Conservation (phyloP, 1,139 yeast genomes). For the Blastobotrys aristatus region DNA sequence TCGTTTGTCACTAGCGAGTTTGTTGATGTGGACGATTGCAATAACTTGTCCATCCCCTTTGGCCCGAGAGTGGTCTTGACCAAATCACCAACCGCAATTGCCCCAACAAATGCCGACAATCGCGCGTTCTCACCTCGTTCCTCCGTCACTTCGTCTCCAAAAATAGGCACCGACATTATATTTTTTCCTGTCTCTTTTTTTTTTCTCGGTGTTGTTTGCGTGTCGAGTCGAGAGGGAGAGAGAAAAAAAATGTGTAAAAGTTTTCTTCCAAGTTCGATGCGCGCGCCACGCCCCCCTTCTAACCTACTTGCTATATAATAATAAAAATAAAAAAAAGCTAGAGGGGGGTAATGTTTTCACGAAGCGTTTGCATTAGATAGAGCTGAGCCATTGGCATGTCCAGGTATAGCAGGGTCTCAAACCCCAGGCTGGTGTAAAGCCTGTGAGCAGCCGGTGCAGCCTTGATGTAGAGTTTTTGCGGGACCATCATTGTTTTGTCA, state of each 20-base stretch:
- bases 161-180: slow-evolving; percentile 71
- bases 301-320: neutral
- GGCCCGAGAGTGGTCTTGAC: slow-evolving; percentile 97
- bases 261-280: neutral
- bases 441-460: neutral
- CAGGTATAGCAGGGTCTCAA: neutral
- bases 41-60: slow-evolving; percentile 94
- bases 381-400: neutral
- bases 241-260: neutral
- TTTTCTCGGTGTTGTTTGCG: neutral
- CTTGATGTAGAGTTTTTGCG: slow-evolving; percentile 2
- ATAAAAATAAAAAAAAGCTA: neutral
- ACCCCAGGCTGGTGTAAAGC: neutral
- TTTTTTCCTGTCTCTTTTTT: neutral
- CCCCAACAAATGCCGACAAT: slow-evolving; percentile 94
- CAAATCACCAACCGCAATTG: slow-evolving; percentile 96
- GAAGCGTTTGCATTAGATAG: neutral
- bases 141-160: slow-evolving; percentile 96
- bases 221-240: neutral
- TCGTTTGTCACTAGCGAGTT: slow-evolving; percentile 86
- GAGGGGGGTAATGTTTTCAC: slow-evolving; percentile 15
- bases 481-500: neutral
- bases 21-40: slow-evolving; percentile 81
- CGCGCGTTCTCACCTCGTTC: slow-evolving; percentile 94
- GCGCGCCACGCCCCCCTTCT: neutral